Base-by-base conservation (phyloP, 768 basidiomycete species). In the Bullera alba region DNA sequence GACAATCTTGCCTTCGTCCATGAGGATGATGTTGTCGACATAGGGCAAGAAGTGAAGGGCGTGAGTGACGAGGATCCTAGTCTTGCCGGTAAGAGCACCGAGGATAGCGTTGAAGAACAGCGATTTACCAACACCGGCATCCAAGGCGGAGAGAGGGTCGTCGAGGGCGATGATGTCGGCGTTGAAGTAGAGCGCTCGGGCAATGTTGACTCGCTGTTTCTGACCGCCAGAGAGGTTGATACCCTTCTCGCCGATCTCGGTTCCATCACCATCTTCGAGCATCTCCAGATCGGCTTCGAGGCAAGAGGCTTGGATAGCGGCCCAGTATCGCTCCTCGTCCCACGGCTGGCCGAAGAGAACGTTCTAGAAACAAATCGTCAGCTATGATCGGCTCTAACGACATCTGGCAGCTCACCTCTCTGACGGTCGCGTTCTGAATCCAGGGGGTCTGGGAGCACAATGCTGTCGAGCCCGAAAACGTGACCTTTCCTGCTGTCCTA, bases 371-470 rank as follows among this genome's bases (percentile, higher is more conserved):
- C 49, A 30, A 2, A 32, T 21, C 42, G 25, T 45, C 12, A 2
- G 39, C 16, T 10, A 38, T 16, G 36, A 55, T 45, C 39, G 2
- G 25, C 45, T 37, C 16, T 3, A 22, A 39, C 6, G 2, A 53
- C 58, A 36, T n/a, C n/a, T n/a, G n/a, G n/a, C n/a, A n/a, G n/a
- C n/a, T n/a, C n/a, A n/a, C n/a, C n/a, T 93, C 88, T 45, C 87
- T 79, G 28, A 92, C 80, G 0, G 89, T 92, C 0, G 87, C 69
- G 53, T 74, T 74, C 56, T 90, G 87, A 51, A 96, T 92, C 89
- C 90, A 95, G 10, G 90, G 84, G 37, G 78, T 83, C 66, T 96
- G 91, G 15, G 84, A 82, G 59, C 86, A 91, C 69, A 91, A 88
- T 0, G 82, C 83, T 8, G 89, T 69, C 4, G 80, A 79, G 0